Evolutionary conservation across 768 basidiomycete genomes (phyloP).

Genomic region (Rhodotorula toruloides): DNA sequence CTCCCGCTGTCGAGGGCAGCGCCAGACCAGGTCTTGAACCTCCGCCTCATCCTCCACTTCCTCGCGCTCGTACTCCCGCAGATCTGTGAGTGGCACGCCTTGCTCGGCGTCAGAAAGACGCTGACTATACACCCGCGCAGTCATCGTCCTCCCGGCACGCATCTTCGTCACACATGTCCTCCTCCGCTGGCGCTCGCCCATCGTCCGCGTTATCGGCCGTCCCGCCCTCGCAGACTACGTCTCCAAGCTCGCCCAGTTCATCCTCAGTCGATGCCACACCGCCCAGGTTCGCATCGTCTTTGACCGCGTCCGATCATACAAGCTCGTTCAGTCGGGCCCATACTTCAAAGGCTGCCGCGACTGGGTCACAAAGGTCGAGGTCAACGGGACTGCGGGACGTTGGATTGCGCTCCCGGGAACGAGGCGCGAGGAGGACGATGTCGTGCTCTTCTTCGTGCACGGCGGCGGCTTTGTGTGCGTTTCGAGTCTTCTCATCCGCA

Average conservation of each 20-base stretch:
- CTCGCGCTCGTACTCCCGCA: slow-evolving; percentile 13
- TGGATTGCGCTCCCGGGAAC: slow-evolving; percentile 30
- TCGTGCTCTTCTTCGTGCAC: slow-evolving; percentile 26
- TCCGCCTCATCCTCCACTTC: slow-evolving; percentile 9
- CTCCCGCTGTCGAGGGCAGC: slow-evolving; percentile 8
- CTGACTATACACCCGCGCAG: neutral
- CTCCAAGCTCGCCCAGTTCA: slow-evolving; percentile 18
- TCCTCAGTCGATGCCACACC: neutral
- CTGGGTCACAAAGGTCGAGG: slow-evolving; percentile 15
- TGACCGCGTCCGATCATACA: slow-evolving; percentile 11
- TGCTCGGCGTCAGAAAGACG: neutral
- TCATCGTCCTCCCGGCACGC: slow-evolving; percentile 12
- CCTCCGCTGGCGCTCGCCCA: neutral
- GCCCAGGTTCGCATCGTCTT: slow-evolving; percentile 22
- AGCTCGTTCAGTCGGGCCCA: neutral
- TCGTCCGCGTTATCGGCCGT: slow-evolving; percentile 11
- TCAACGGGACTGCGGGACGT: slow-evolving; percentile 15
- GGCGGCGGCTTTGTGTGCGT: slow-evolving; percentile 7
- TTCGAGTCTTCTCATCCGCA: neutral
- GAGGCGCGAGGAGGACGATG: slow-evolving; percentile 17
- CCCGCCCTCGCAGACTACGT: neutral
- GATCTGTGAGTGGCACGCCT: neutral
- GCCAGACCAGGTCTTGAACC: slow-evolving; percentile 10
- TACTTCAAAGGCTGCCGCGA: too few relatives aligned
- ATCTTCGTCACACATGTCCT: slow-evolving; percentile 6